Conservation (phyloP, 352 stramenopile species). For the Phytophthora multivora region DNA sequence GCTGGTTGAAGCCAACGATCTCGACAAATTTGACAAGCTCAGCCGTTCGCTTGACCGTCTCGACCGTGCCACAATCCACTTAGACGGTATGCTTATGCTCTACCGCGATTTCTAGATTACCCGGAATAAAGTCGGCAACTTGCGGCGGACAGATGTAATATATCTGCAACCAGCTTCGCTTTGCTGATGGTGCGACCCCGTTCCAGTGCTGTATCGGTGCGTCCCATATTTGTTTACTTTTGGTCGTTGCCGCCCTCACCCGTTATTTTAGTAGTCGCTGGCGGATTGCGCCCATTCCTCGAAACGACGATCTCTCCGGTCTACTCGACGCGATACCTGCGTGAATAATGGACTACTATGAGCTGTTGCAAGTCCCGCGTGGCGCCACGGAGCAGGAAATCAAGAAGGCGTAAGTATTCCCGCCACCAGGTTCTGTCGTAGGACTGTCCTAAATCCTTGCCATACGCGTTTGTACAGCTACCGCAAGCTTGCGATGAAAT, state of each 20-base stretch:
- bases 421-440: background rate
- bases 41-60: slow-evolving; percentile 84
- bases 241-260: slow-evolving; percentile 6
- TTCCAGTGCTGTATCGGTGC: slow-evolving; percentile 7
- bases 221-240: slow-evolving; percentile 1
- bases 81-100: slow-evolving; percentile 90
- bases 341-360: slow-evolving; percentile 89
- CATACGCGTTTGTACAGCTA: slow-evolving; percentile 56
- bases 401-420: slow-evolving; percentile 83
- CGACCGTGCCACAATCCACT: slow-evolving; percentile 80
- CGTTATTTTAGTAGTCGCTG: slow-evolving; percentile 21
- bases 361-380: slow-evolving; percentile 87
- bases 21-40: slow-evolving; percentile 88
- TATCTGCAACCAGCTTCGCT: slow-evolving; percentile 28
- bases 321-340: background rate
- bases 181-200: slow-evolving; percentile 4
- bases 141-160: slow-evolving; percentile 33
- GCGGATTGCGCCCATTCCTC: slow-evolving; percentile 17
- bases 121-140: slow-evolving; percentile 12
- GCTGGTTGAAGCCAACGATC: slow-evolving; percentile 84
- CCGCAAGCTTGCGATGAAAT: slow-evolving; percentile 93
- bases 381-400: slow-evolving; percentile 88
- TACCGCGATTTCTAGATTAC: slow-evolving; percentile 82
- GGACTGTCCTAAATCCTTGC: background rate
- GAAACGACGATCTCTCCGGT: slow-evolving; percentile 24